Percentiles rank a stretch among this genome's conserved stretches.
These are phyloP conservation scores for Aspergillus carlsbadensis DNA, from an alignment of 495 filamentous ascomycete species.

Conservation along the genomic window DNA sequence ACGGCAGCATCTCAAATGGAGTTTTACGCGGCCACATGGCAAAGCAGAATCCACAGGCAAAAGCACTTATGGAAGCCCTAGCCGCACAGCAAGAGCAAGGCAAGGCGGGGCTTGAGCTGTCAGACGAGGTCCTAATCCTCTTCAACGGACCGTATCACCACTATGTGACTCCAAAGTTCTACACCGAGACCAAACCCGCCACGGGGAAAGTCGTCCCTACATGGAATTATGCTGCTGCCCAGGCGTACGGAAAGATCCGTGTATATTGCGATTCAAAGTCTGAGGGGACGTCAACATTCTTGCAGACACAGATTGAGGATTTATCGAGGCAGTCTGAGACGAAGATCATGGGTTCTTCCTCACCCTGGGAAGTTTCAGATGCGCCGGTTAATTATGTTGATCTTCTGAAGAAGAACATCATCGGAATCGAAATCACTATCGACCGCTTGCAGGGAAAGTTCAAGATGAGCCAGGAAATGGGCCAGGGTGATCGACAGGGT, in stretches of 20 bases:
- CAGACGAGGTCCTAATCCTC: constrained; percentile 43
- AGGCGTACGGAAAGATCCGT: constrained; percentile 51
- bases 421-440: constrained; percentile 53
- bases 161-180: constrained; percentile 63
- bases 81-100: constrained; percentile 8
- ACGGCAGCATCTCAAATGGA: constrained; percentile 26
- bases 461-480: constrained; percentile 59
- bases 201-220: constrained; percentile 61
- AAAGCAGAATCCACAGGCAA: constrained; percentile 53
- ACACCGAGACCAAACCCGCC: constrained; percentile 53
- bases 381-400: constrained; percentile 47
- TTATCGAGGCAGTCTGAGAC: constrained; percentile 45
- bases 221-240: constrained; percentile 60
- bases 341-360: constrained; percentile 48
- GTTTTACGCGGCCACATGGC: constrained; percentile 56
- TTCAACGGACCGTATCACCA: constrained; percentile 52
- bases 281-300: constrained; percentile 35
- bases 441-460: constrained; percentile 52
- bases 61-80: constrained; percentile 50
- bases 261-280: constrained; percentile 44
- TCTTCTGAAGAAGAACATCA: constrained; percentile 52
- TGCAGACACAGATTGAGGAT: constrained; percentile 46
- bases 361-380: constrained; percentile 48
- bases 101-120: constrained; percentile 16
- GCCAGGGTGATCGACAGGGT: constrained; percentile 44